Evolutionary conservation across 148 eudicot species (phyloP).

Genomic region (Silene conica): DNA sequence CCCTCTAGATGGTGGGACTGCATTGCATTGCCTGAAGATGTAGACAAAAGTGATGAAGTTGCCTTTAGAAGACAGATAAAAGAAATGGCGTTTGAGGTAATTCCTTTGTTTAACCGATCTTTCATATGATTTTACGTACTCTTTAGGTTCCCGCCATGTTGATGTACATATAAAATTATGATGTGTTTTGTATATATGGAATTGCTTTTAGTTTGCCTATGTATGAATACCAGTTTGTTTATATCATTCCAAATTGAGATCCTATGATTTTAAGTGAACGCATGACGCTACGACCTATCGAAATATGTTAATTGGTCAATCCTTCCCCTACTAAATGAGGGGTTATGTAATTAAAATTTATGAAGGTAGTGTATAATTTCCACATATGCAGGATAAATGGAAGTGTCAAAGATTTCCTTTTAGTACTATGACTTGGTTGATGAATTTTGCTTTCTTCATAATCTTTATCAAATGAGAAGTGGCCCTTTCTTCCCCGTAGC

Average conservation of each 20-base stretch:
- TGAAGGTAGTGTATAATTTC: no score
- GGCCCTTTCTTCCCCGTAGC: no score
- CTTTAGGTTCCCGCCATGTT: background rate
- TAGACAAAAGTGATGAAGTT: constrained; percentile 58
- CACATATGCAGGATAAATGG: no score
- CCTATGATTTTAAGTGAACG: no score
- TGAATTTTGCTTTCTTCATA: no score
- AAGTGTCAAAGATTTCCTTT: no score
- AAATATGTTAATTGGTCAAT: no score
- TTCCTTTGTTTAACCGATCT: constrained; percentile 1
- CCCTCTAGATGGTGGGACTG: constrained; percentile 97
- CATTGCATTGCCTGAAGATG: constrained; percentile 83
- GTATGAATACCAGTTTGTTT: background rate
- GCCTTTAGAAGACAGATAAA: constrained; percentile 71
- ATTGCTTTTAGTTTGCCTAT: background rate
- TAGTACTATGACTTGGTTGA: no score
- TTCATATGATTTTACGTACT: background rate
- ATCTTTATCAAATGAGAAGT: no score
- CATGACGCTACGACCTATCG: no score
- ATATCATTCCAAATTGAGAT: background rate
- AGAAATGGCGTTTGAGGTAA: constrained; percentile 74
- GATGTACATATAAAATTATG: background rate
- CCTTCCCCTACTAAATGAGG: no score
- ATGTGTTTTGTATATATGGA: background rate
- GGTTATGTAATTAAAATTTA: no score